Base-by-base conservation (phyloP, 768 basidiomycete genomes). In the Phylloporus arenicola region DNA sequence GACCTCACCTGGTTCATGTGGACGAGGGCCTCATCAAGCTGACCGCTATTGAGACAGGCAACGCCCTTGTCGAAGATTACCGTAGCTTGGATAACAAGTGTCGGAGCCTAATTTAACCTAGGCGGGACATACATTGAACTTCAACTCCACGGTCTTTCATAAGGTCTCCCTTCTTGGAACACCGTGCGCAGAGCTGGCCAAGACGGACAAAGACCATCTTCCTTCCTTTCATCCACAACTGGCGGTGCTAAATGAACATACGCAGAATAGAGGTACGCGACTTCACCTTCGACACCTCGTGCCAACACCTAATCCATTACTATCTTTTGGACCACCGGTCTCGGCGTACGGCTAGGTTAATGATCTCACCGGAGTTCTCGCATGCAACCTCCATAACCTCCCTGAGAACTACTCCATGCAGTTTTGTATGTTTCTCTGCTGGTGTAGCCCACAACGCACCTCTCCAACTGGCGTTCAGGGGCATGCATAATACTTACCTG, bases 381-480 rank as follows among this genome's bases (percentile, higher is more conserved):
- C 74, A 56, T 75, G 74, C 52, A 81, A 81, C 58, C 53, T 79
- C 22, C 64, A 72, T 56, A 79, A 77, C 58, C 63, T 81, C n/a
- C 78, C 78, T 1, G 79, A 80, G 50, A 75, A 75, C 61, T 76
- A 76, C 50, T 64, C 64, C 13, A 64, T 72, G 44, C 52, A 56
- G 42, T 63, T 56, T 42, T 69, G 65, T 71, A 51, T 45, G 64
- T 11, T 24, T 24, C 22, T 24, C 22, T 24, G 3, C 22, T n/a
- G 16, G 10, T 29, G 13, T 34, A 17, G 1, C n/a, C 16, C 14
- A 25, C 37, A 31, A 42, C 24, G 7, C 22, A 39, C 47, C n/a
- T 40, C 41, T 51, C 22, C 25, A 47, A 55, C 47, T 46, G 38
- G 51, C 16, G 13, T 11, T 34, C 39, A 81, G 79, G 79, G 64